Evolutionary conservation across 1,284 basidiomycete species (phyloP).

Genomic region (Leccinum angustisporum): DNA sequence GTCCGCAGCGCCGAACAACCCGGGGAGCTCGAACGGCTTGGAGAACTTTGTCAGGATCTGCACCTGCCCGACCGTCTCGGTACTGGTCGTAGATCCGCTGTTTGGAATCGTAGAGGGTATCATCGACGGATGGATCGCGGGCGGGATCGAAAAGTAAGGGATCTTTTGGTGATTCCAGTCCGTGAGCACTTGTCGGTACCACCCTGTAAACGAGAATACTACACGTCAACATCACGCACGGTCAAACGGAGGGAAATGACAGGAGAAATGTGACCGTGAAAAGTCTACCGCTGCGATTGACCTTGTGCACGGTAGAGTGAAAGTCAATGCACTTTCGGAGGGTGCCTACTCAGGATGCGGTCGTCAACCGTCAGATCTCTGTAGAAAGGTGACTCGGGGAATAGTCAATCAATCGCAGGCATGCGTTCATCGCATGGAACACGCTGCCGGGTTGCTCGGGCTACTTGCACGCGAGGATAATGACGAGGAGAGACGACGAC

Average conservation of each 20-base stretch:
- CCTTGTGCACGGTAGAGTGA: too few species aligned
- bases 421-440: too few species aligned
- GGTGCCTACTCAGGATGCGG: too few species aligned
- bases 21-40: constrained; percentile 64
- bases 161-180: constrained; percentile 99
- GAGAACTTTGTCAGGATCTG: constrained; percentile 67
- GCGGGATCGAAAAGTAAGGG: constrained; percentile 76
- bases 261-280: constrained; percentile 55
- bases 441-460: too few species aligned
- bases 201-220: constrained; percentile 49
- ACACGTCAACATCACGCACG: not conserved
- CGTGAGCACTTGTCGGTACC: constrained; percentile 84
- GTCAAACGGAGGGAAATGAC: not conserved
- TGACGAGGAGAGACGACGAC: too few species aligned
- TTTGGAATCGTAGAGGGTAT: constrained; percentile 54
- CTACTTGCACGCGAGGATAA: too few species aligned
- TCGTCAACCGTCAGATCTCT: too few species aligned
- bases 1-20: constrained; percentile 43
- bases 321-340: too few species aligned
- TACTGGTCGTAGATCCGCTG: constrained; percentile 12
- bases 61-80: constrained; percentile 73
- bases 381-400: too few species aligned
- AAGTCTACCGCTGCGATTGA: constrained; percentile 66
- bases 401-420: too few species aligned
- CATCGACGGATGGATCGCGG: constrained; percentile 72